Evolutionary conservation across 2,329 filamentous ascomycete genomes (phyloP).

Genomic region (Fusarium duplospermum): DNA sequence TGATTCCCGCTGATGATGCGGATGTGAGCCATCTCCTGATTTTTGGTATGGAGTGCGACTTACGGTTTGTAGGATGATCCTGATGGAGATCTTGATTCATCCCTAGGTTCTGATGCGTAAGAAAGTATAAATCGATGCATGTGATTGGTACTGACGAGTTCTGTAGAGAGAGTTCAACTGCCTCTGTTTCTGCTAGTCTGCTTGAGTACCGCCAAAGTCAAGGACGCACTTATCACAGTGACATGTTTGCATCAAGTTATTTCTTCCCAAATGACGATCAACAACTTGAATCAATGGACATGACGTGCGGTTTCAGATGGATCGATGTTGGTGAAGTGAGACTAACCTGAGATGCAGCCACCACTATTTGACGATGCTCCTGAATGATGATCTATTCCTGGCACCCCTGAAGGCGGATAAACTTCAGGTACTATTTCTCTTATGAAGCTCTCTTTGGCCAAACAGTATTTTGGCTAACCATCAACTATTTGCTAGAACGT

Average conservation of each 20-base stretch:
- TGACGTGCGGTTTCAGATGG: not conserved
- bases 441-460: not conserved
- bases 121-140: not conserved
- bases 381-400: not conserved
- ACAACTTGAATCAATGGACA: conserved; percentile 1
- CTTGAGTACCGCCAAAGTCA: not conserved
- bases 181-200: not conserved
- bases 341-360: not conserved
- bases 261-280: conserved; percentile 7
- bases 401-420: not conserved
- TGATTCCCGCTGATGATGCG: not conserved
- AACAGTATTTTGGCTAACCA: not conserved
- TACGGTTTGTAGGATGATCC: not conserved
- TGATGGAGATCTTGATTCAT: not conserved
- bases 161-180: not conserved
- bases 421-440: not conserved
- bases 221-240: conserved; percentile 6
- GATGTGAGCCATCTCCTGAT: not conserved
- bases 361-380: not conserved
- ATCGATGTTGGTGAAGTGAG: not conserved
- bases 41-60: not conserved
- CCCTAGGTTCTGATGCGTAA: not conserved
- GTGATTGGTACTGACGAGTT: not conserved
- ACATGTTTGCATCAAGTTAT: not conserved
- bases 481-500: not conserved